phyloP scores from a whole-genome alignment of 106 monocot genomes.

The Alisma plantagoaquatica region DNA sequence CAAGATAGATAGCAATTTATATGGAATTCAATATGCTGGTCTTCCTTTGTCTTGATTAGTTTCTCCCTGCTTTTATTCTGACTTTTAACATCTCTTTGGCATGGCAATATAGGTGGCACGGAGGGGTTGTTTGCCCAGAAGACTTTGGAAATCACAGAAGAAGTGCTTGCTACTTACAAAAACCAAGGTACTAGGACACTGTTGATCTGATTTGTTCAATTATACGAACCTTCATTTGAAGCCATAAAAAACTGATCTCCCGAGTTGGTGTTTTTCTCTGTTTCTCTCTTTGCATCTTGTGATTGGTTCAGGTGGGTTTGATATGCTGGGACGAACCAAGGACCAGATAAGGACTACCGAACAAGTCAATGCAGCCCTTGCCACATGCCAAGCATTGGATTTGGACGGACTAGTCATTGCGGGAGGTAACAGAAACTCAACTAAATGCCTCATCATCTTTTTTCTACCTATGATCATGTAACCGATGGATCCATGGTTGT shows the following conservation, averaged over 20 bases:
- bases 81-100: neutral
- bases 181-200: conserved; percentile 55
- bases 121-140: conserved; percentile 89
- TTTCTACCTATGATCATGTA: neutral
- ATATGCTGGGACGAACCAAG: conserved; percentile 76
- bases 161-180: conserved; percentile 66
- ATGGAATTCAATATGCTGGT: neutral
- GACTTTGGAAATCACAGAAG: conserved; percentile 76
- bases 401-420: conserved; percentile 84
- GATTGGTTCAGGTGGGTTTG: conserved; percentile 52
- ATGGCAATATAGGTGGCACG: conserved; percentile 59
- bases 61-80: neutral
- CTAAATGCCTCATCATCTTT: neutral
- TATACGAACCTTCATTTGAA: too few relatives aligned
- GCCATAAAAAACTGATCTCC: too few relatives aligned
- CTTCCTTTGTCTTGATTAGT: too few relatives aligned
- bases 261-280: too few relatives aligned
- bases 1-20: neutral
- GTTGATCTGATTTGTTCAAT: neutral
- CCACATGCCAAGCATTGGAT: conserved; percentile 56
- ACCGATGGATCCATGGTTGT: too few relatives aligned
- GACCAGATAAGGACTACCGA: conserved; percentile 87
- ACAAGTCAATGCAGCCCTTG: conserved; percentile 81
- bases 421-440: conserved; percentile 45
- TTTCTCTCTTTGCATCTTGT: neutral